Evolutionary conservation across 2,329 filamentous ascomycete species (phyloP).

Genomic region (Ploettnerulaceae sp.): DNA sequence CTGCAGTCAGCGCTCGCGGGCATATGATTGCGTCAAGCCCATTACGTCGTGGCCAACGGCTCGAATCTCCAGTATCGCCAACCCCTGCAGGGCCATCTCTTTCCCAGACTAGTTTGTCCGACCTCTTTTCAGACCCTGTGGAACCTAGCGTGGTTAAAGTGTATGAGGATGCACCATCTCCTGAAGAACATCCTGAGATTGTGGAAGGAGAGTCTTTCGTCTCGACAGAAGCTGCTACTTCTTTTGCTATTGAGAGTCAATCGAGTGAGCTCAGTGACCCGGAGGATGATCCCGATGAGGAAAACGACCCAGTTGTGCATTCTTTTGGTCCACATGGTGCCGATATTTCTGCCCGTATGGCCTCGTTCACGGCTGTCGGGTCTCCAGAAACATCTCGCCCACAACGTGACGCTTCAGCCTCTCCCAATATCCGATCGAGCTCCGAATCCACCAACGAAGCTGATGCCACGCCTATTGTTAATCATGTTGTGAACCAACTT

Average conservation of each 20-base stretch:
- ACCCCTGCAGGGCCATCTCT: constrained; percentile 40
- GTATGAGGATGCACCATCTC: constrained; percentile 64
- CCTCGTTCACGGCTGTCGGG: constrained; percentile 62
- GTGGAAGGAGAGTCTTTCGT: constrained; percentile 22
- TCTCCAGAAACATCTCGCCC: constrained; percentile 54
- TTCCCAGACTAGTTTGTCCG: constrained; percentile 21
- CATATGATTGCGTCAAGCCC: constrained; percentile 55
- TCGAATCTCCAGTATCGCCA: constrained; percentile 75
- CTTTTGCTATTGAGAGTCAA: constrained; percentile 26
- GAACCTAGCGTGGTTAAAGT: constrained; percentile 53
- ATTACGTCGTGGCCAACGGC: constrained; percentile 49
- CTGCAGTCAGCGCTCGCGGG: constrained; percentile 30
- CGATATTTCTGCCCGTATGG: constrained; percentile 76
- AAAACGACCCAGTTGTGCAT: constrained; percentile 89
- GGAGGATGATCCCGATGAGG: constrained; percentile 73
- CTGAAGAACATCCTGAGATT: constrained; percentile 43
- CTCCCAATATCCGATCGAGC: constrained; percentile 22
- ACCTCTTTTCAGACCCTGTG: constrained; percentile 40
- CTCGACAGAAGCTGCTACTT: constrained; percentile 28
- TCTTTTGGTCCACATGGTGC: constrained; percentile 89
- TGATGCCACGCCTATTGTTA: constrained; percentile 49
- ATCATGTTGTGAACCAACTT: constrained; percentile 92
- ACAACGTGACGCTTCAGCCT: constrained; percentile 25
- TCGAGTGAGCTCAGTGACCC: constrained; percentile 53
- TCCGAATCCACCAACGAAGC: constrained; percentile 37